These are phyloP conservation scores for Kwoniella dendrophila DNA, from an alignment of 768 basidiomycete genomes.

Conservation along the genomic window DNA sequence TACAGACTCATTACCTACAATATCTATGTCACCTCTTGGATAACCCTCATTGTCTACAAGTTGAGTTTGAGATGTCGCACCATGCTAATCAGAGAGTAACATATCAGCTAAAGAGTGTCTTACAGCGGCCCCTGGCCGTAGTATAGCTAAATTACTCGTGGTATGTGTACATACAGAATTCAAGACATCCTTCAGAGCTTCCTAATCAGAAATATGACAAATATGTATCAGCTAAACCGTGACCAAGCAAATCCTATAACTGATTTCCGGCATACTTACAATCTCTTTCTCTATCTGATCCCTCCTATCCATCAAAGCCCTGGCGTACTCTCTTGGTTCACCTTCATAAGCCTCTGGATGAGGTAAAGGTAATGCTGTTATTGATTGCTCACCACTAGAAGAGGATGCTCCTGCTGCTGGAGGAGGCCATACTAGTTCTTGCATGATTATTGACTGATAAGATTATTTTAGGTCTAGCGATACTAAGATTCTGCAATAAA, in stretches of 20 bases:
- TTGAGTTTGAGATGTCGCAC: slow-evolving; percentile 60
- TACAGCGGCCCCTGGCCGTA: too few species aligned
- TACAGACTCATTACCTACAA: too few species aligned
- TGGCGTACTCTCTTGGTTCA: slow-evolving; percentile 59
- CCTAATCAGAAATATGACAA: slow-evolving; percentile 28
- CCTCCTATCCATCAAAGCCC: slow-evolving; percentile 68
- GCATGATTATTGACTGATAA: neutral
- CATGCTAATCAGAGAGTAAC: slow-evolving; percentile 28
- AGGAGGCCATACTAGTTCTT: slow-evolving; percentile 19
- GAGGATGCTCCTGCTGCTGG: slow-evolving; percentile 3
- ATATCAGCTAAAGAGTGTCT: neutral
- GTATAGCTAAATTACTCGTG: too few species aligned
- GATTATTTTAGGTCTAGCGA: too few species aligned
- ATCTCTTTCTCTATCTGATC: slow-evolving; percentile 74
- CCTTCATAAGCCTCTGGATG: slow-evolving; percentile 44
- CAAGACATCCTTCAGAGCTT: slow-evolving; percentile 40
- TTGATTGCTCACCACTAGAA: slow-evolving; percentile 14
- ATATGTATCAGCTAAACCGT: neutral
- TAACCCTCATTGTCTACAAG: slow-evolving; percentile 87
- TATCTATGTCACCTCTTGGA: slow-evolving; percentile 76
- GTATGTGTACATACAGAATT: slow-evolving; percentile 31
- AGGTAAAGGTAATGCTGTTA: slow-evolving; percentile 36
- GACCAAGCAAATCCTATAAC: neutral
- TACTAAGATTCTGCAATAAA: too few species aligned
- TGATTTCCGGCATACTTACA: slow-evolving; percentile 48